A percentile compares a stretch with the other conserved stretches of the same genome.
Conservation (phyloP, 768 basidiomycete species). For the Candolleomyces aberdarensis region DNA sequence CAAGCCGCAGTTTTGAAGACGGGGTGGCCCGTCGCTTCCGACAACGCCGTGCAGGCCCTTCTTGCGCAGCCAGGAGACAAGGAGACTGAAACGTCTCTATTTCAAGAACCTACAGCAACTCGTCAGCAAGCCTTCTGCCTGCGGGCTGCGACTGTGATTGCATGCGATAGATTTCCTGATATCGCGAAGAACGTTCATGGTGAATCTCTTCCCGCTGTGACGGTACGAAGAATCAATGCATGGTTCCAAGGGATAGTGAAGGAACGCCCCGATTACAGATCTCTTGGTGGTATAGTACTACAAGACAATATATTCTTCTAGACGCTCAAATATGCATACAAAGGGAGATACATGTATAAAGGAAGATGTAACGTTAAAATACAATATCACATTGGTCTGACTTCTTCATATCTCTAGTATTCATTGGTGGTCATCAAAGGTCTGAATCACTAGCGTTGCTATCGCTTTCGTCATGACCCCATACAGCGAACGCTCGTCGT, state of each 20-base stretch:
- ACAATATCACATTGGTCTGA: neutral
- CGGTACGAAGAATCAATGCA: constrained; percentile 59
- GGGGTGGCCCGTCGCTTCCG: constrained; percentile 47
- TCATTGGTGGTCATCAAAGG: neutral
- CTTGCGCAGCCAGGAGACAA: constrained; percentile 29
- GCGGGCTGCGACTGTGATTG: constrained; percentile 77
- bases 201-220: constrained; percentile 44
- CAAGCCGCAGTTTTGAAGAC: constrained; percentile 36
- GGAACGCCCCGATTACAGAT: constrained; percentile 68
- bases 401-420: neutral
- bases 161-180: constrained; percentile 67
- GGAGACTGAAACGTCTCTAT: neutral
- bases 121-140: constrained; percentile 64
- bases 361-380: too few species aligned
- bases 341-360: too few species aligned
- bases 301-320: constrained; percentile 69
- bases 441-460: constrained; percentile 67
- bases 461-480: constrained; percentile 88
- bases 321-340: neutral
- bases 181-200: constrained; percentile 36
- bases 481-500: constrained; percentile 74
- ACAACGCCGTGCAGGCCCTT: constrained; percentile 35
- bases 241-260: constrained; percentile 88
- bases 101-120: constrained; percentile 46
- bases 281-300: constrained; percentile 63